A percentile compares a stretch with the other conserved stretches of the same genome.
Evolutionary conservation across 2,329 filamentous ascomycete species (phyloP).

Genomic region (Pseudogymnoascus sp.): DNA sequence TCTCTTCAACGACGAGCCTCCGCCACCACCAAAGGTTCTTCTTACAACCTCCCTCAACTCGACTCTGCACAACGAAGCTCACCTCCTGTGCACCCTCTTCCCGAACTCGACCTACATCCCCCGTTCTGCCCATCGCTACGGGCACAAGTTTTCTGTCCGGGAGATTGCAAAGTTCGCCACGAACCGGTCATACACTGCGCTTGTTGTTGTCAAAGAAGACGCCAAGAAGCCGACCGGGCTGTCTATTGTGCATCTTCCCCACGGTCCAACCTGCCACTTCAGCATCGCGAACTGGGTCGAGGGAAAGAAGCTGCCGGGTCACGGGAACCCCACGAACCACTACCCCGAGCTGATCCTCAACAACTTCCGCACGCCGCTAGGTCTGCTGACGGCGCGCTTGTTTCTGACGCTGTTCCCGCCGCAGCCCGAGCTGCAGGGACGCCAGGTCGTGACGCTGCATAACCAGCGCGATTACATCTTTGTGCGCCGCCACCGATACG

Average conservation of each 20-base stretch:
- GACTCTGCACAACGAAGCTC: constrained; percentile 75
- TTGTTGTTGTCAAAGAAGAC: constrained; percentile 84
- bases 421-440: constrained; percentile 72
- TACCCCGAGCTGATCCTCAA: constrained; percentile 87
- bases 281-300: constrained; percentile 85
- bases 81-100: constrained; percentile 72
- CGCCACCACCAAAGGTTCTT: constrained; percentile 70
- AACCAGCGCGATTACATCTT: constrained; percentile 98
- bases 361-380: constrained; percentile 89
- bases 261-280: constrained; percentile 90
- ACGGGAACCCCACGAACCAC: constrained; percentile 82
- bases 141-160: constrained; percentile 83
- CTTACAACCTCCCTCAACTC: constrained; percentile 88
- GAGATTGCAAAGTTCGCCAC: constrained; percentile 84
- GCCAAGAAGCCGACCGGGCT: constrained; percentile 76
- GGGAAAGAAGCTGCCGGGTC: constrained; percentile 78
- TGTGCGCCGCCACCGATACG: constrained; percentile 79
- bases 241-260: constrained; percentile 75
- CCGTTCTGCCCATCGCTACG: constrained; percentile 73
- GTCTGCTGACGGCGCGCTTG: constrained; percentile 76
- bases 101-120: constrained; percentile 77
- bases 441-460: constrained; percentile 86
- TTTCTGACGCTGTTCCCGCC: constrained; percentile 76
- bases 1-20: constrained; percentile 53
- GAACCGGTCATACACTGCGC: constrained; percentile 74